These are phyloP conservation scores for Trypethelium eluteriae DNA, from an alignment of 495 filamentous ascomycete genomes.

Conservation along the genomic window DNA sequence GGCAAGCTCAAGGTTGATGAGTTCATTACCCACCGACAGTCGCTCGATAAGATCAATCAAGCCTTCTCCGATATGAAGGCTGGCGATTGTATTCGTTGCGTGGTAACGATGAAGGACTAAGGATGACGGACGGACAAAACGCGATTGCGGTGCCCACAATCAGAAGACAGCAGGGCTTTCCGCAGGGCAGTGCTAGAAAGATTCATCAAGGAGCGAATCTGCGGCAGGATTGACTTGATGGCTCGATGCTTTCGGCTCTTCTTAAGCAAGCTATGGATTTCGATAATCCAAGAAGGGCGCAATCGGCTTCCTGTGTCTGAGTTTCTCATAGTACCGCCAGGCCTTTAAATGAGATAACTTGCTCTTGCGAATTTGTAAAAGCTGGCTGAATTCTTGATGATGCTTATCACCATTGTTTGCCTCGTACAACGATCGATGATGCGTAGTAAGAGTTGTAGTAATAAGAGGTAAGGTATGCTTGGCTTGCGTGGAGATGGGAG, in stretches of 20 bases:
- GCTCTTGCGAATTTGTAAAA: too few species aligned
- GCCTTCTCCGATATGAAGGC: slow-evolving; percentile 92
- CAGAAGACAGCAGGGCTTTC: neutral
- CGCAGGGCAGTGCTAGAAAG: neutral
- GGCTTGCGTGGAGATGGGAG: too few species aligned
- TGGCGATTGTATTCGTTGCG: slow-evolving; percentile 92
- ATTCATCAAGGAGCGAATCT: neutral
- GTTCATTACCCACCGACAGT: slow-evolving; percentile 95
- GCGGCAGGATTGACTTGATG: neutral
- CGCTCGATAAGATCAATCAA: slow-evolving; percentile 69
- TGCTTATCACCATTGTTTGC: too few species aligned
- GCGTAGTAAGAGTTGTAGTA: too few species aligned
- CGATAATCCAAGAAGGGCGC: too few species aligned
- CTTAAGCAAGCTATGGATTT: too few species aligned
- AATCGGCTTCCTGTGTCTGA: too few species aligned
- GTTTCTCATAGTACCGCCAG: too few species aligned
- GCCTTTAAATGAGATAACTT: too few species aligned
- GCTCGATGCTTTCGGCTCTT: neutral
- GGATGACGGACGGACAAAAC: neutral
- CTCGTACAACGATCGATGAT: too few species aligned
- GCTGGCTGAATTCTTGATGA: too few species aligned
- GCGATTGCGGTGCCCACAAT: neutral
- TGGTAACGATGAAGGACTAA: slow-evolving; percentile 50
- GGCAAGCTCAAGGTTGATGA: slow-evolving; percentile 96
- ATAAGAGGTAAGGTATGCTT: too few species aligned